A percentile compares a stretch with the other conserved stretches of the same genome.
Evolutionary conservation across 1,284 basidiomycete species (phyloP).

Genomic region (Gymnopus androsaceus): DNA sequence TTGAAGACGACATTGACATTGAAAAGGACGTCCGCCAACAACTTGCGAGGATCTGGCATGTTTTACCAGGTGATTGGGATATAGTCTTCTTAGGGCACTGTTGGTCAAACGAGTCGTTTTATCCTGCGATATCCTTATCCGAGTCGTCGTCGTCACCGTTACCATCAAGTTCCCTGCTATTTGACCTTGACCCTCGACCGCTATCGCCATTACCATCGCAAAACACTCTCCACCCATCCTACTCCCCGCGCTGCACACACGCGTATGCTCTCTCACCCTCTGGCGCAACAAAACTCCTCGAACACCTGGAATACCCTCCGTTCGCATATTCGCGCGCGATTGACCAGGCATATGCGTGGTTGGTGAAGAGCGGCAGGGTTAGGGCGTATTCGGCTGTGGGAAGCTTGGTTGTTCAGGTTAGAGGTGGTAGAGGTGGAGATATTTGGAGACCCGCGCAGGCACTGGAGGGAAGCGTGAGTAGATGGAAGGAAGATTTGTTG

Average conservation of each 20-base stretch:
- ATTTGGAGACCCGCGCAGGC: background rate
- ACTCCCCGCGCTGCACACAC: slow-evolving; percentile 67
- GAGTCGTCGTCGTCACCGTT: background rate
- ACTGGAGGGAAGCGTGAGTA: slow-evolving; percentile 42
- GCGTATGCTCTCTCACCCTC: slow-evolving; percentile 58
- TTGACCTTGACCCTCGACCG: no score
- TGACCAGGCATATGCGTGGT: slow-evolving; percentile 74
- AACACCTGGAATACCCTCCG: slow-evolving; percentile 56
- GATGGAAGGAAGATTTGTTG: slow-evolving; percentile 53
- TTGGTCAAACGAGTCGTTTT: slow-evolving; percentile 64
- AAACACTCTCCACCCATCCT: slow-evolving; percentile 53
- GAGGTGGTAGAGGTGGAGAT: no score
- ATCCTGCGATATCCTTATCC: slow-evolving; percentile 30
- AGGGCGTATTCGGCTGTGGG: slow-evolving; percentile 65
- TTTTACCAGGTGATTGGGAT: slow-evolving; percentile 70
- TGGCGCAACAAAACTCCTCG: slow-evolving; percentile 56
- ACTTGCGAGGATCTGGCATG: slow-evolving; percentile 53
- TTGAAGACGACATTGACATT: slow-evolving; percentile 83
- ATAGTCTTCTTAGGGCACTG: slow-evolving; percentile 76
- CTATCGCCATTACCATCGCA: background rate
- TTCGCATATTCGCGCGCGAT: slow-evolving; percentile 79
- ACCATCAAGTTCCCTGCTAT: background rate
- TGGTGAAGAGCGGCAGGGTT: slow-evolving; percentile 56
- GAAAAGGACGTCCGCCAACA: slow-evolving; percentile 62
- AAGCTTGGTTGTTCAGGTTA: slow-evolving; percentile 64